Conservation (phyloP, 805 yeast species). For the Torulaspora franciscae region DNA sequence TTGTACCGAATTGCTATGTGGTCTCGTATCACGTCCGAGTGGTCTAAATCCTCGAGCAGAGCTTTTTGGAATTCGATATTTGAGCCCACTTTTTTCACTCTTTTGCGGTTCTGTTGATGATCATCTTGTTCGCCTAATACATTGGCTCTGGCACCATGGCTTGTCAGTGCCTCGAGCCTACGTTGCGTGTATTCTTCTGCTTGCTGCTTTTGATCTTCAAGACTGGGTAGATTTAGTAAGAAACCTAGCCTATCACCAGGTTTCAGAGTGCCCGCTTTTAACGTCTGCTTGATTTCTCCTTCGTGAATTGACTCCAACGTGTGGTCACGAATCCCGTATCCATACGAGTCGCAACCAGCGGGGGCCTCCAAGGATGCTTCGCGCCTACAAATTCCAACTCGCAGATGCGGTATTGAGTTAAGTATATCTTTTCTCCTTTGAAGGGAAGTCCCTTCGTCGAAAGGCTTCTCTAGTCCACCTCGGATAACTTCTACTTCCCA, state of each 20-base stretch:
- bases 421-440: slow-evolving; percentile 25
- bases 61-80: slow-evolving; percentile 30
- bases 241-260: slow-evolving; percentile 84
- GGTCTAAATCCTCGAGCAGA: slow-evolving; percentile 29
- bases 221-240: slow-evolving; percentile 60
- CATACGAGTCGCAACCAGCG: slow-evolving; percentile 91
- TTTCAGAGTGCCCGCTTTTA: slow-evolving; percentile 43
- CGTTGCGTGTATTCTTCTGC: slow-evolving; percentile 38
- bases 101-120: slow-evolving; percentile 11
- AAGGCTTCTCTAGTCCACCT: slow-evolving; percentile 34
- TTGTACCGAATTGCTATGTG: slow-evolving; percentile 84
- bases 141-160: slow-evolving; percentile 3
- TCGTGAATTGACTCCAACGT: slow-evolving; percentile 68
- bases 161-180: slow-evolving; percentile 26
- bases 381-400: slow-evolving; percentile 77
- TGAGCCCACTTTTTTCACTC: slow-evolving; percentile 9
- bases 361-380: slow-evolving; percentile 93
- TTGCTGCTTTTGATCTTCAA: slow-evolving; percentile 42
- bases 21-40: slow-evolving; percentile 58
- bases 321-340: slow-evolving; percentile 83
- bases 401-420: slow-evolving; percentile 49
- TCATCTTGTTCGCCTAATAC: slow-evolving; percentile 11
- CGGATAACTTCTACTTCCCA: slow-evolving; percentile 64
- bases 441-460: slow-evolving; percentile 17
- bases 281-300: slow-evolving; percentile 39